Evolutionary conservation across 306 rosid genomes (phyloP).

Genomic region (Quercus cerris): DNA sequence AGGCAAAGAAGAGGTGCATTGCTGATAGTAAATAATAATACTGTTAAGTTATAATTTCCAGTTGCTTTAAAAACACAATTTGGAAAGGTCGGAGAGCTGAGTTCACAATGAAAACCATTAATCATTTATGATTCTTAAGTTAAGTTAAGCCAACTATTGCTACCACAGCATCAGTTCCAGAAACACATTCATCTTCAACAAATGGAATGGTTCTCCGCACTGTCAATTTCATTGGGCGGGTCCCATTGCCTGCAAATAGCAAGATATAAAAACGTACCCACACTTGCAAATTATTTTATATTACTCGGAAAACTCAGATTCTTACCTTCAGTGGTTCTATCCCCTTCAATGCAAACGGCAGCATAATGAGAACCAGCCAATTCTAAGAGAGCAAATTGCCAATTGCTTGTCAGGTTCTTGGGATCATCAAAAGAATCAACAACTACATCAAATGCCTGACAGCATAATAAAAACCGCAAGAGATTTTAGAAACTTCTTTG

Average conservation of each 20-base stretch:
- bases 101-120: neutral
- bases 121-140: constrained; percentile 16
- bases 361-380: constrained; percentile 78
- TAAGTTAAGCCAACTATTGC: constrained; percentile 44
- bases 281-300: constrained; percentile 3
- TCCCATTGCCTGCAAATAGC: constrained; percentile 40
- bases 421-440: constrained; percentile 43
- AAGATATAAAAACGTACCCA: constrained; percentile 5
- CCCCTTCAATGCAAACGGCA: constrained; percentile 70
- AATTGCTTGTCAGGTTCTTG: constrained; percentile 33
- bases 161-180: constrained; percentile 42
- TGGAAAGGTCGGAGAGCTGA: neutral
- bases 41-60: neutral
- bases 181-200: constrained; percentile 70
- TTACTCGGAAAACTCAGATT: constrained; percentile 2
- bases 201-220: constrained; percentile 73
- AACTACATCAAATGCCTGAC: constrained; percentile 48
- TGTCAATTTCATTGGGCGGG: constrained; percentile 44
- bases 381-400: constrained; percentile 73
- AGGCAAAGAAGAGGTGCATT: neutral
- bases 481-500: neutral
- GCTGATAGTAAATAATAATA: neutral
- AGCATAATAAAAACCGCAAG: neutral
- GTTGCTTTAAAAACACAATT: neutral
- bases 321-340: constrained; percentile 40